phyloP scores from a whole-genome alignment of 1,139 yeast genomes.

The Entelexis sorbosivorans region DNA sequence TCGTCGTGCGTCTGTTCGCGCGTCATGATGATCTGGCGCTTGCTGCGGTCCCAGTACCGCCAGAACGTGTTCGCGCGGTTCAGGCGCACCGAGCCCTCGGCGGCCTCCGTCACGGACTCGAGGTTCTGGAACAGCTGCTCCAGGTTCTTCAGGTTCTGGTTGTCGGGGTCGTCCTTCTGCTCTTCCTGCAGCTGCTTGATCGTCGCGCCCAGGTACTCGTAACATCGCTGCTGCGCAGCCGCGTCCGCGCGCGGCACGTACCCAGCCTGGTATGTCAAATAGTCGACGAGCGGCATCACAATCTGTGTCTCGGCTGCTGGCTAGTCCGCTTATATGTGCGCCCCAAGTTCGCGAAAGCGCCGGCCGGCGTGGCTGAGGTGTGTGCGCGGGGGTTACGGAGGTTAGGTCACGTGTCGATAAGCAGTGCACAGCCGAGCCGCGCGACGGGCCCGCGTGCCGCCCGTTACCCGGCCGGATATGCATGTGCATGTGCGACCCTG shows the following conservation, averaged over 20 bases:
- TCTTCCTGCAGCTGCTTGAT: slow-evolving; percentile 16
- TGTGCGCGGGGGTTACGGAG: not conserved
- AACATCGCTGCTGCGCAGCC: slow-evolving; percentile 29
- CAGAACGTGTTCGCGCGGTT: slow-evolving; percentile 28
- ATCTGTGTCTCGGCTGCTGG: not conserved
- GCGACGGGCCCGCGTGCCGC: too few relatives aligned
- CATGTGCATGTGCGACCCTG: not conserved
- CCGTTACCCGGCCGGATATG: too few relatives aligned
- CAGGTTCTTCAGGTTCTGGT: slow-evolving; percentile 10
- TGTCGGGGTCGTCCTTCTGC: slow-evolving; percentile 5
- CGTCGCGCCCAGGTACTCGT: slow-evolving; percentile 24
- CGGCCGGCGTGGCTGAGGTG: not conserved
- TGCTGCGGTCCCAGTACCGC: slow-evolving; percentile 30
- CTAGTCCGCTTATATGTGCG: too few relatives aligned
- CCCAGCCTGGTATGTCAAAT: slow-evolving; percentile 25
- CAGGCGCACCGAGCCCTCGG: slow-evolving; percentile 19
- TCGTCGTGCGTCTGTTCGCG: slow-evolving; percentile 20
- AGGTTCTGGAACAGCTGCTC: slow-evolving; percentile 14
- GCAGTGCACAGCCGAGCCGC: not conserved
- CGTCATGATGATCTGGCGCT: slow-evolving; percentile 22
- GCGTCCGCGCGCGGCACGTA: slow-evolving; percentile 27
- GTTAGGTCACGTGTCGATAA: not conserved
- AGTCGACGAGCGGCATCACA: slow-evolving; percentile 23
- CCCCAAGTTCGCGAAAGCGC: too few relatives aligned
- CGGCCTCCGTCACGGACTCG: slow-evolving; percentile 11